Base-by-base conservation (phyloP, 768 basidiomycete species). In the Tylopilus rubrobrunneus region DNA sequence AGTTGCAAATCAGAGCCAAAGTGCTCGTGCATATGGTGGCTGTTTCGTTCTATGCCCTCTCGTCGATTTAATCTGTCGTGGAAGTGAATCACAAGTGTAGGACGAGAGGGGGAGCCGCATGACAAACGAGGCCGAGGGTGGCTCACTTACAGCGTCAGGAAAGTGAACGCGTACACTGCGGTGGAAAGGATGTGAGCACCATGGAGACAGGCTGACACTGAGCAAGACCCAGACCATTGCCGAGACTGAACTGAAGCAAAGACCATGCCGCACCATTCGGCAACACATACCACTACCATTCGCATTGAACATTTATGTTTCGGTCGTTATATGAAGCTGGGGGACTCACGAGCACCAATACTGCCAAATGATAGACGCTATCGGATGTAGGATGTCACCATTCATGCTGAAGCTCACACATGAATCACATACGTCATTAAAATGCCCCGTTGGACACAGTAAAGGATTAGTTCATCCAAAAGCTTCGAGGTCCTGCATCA, bases 161-260 rank as follows among this genome's bases (percentile, higher is more conserved):
- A 57, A 9, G 59, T 61, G n/a, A 61, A 33, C 14, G 55, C 57
- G n/a, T 57, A 61, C 21, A 57, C 60, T 61, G 7, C 21, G 4
- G n/a, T 25, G 8, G 41, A 36, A 19, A 3, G 7, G 45, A n/a
- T 9, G 33, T 46, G 31, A 56, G 17, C 27, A 6, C 17, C 5
- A n/a, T 28, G 14, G 34, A 36, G 5, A 12, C 14, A 15, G n/a
- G 6, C 4, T 0, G 39, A 41, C 17, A 25, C 45, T 25, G 25
- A 5, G 25, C 31, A 23, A 7, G 21, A 25, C 6, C 2, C 53
- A 11, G 2, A 60, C 58, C 51, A 51, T 53, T 61, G 8, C 60
- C 56, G 7, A 61, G 47, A 42, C 56, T 54, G 10, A 61, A 53
- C 25, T 53, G 55, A 21, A 61, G 49, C 52, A 61, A 23, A 8